Evolutionary conservation across 768 basidiomycete genomes (phyloP).

Genomic region (Lentinula guzmanii): DNA sequence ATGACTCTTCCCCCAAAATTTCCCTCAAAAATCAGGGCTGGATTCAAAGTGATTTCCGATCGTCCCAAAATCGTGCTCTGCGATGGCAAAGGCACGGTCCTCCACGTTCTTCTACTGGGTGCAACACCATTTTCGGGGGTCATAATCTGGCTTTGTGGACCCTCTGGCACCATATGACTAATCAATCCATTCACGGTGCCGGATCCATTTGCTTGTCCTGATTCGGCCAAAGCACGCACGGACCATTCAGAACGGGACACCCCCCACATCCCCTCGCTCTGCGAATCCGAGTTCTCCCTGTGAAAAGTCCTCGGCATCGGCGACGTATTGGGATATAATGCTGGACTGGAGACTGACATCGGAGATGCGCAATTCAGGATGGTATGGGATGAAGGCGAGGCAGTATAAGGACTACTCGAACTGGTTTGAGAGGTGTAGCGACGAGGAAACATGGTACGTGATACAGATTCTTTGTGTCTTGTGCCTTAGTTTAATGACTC

Average conservation of each 20-base stretch:
- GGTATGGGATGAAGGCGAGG: not conserved
- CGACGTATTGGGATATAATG: not conserved
- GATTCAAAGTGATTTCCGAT: not conserved
- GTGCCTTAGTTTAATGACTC: not conserved
- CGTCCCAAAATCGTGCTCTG: not conserved
- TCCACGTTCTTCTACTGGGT: not conserved
- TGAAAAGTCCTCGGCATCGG: not conserved
- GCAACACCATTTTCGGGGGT: not conserved
- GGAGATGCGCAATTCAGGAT: not conserved
- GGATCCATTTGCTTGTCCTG: not conserved
- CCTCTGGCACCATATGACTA: not conserved
- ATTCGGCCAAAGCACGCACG: not conserved
- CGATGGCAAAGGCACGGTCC: not conserved
- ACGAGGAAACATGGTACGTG: not conserved
- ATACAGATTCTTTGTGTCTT: not conserved
- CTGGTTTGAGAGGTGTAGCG: not conserved
- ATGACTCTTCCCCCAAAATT: not conserved
- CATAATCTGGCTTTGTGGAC: not conserved
- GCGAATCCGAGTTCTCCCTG: not conserved
- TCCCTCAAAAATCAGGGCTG: not conserved
- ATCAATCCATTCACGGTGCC: not conserved
- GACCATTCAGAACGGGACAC: not conserved
- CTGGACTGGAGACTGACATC: not conserved
- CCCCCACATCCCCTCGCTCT: not conserved
- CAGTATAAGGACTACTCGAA: not conserved